These are phyloP conservation scores for Suillus weaverae DNA, from an alignment of 768 basidiomycete genomes.

Conservation along the genomic window DNA sequence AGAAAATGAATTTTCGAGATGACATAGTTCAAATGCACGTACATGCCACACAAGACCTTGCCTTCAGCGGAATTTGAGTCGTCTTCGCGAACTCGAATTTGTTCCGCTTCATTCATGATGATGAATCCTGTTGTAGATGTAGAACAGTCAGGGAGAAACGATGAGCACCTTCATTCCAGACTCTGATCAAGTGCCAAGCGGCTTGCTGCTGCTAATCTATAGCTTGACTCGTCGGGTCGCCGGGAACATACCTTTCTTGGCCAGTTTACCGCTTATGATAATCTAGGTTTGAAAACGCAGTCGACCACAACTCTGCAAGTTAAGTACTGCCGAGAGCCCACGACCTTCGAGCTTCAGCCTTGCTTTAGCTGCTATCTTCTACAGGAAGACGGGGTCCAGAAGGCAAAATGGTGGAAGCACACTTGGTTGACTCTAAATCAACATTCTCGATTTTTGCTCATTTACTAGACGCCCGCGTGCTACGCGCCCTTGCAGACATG, in stretches of 20 bases:
- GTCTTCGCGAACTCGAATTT: conserved; percentile 14
- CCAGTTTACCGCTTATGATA: background rate
- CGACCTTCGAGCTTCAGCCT: background rate
- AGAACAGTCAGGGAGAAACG: background rate
- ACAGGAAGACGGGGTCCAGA: background rate
- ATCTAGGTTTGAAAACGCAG: background rate
- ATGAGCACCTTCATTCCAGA: background rate
- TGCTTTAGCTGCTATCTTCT: background rate
- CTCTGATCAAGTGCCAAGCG: background rate
- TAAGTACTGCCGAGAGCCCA: background rate
- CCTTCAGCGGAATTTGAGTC: background rate
- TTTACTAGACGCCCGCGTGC: conserved; percentile 79
- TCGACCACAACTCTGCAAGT: background rate
- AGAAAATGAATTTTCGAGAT: conserved; percentile 7
- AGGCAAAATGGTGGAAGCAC: conserved; percentile 43
- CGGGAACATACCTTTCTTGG: conserved; percentile 4
- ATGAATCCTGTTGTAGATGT: background rate
- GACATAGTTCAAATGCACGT: conserved; percentile 20
- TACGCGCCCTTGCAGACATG: conserved; percentile 87
- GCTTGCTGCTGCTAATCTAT: background rate
- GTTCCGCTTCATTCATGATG: conserved; percentile 15
- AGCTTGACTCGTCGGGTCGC: background rate
- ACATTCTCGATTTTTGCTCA: conserved; percentile 67
- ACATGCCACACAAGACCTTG: conserved; percentile 47
- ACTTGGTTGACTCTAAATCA: conserved; percentile 46